Percentiles rank a stretch among this genome's conserved stretches.
Conservation (phyloP, 2,329 filamentous ascomycete species). For the Sclerotinia sclerotiorum region DNA sequence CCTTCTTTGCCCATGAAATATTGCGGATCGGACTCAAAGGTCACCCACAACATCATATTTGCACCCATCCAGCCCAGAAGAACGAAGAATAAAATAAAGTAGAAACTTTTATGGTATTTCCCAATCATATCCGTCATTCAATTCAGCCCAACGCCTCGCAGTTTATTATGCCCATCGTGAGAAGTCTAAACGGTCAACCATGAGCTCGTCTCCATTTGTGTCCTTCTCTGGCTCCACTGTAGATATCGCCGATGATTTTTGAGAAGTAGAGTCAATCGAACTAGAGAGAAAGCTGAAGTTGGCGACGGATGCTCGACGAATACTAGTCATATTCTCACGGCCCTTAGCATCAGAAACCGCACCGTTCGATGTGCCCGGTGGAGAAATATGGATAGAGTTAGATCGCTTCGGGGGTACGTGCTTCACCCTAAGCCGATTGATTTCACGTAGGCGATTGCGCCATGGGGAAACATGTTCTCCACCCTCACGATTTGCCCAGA, state of each 20-base stretch:
- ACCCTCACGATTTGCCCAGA: slow-evolving; percentile 78
- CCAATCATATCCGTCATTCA: slow-evolving; percentile 15
- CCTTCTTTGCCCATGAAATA: neutral
- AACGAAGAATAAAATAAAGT: slow-evolving; percentile 1
- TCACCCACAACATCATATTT: neutral
- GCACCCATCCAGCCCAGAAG: neutral
- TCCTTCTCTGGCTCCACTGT: slow-evolving; percentile 55
- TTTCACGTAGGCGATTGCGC: slow-evolving; percentile 82
- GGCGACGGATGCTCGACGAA: slow-evolving; percentile 63
- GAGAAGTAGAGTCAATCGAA: slow-evolving; percentile 56
- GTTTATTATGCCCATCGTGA: slow-evolving; percentile 40
- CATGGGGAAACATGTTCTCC: slow-evolving; percentile 87
- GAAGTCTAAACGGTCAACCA: slow-evolving; percentile 41
- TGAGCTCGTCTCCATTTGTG: slow-evolving; percentile 33
- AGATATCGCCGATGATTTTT: slow-evolving; percentile 59
- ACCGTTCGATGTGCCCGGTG: slow-evolving; percentile 39
- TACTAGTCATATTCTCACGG: slow-evolving; percentile 60
- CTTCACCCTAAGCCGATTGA: slow-evolving; percentile 75
- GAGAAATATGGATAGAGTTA: slow-evolving; percentile 38
- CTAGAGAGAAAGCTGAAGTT: slow-evolving; percentile 66
- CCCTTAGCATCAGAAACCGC: slow-evolving; percentile 41
- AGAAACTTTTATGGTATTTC: slow-evolving; percentile 37
- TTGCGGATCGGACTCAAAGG: neutral
- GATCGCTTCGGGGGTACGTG: slow-evolving; percentile 49
- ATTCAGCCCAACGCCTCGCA: slow-evolving; percentile 17